Conservation (phyloP, 345 rosid genomes). For the Stellera chamaejasme region DNA sequence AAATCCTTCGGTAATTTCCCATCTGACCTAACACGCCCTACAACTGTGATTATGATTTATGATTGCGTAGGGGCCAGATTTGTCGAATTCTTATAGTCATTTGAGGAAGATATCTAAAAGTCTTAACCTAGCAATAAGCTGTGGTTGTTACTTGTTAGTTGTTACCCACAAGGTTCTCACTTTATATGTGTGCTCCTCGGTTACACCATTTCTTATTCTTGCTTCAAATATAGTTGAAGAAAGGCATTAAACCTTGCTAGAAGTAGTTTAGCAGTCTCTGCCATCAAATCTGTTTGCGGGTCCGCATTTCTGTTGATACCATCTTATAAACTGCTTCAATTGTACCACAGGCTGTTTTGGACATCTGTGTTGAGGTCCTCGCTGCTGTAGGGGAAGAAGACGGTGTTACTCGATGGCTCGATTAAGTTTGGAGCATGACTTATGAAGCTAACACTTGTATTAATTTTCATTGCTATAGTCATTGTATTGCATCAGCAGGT, state of each 20-base stretch:
- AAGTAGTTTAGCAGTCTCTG: neutral
- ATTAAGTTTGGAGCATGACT: constrained; percentile 29
- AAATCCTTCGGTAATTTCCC: constrained; percentile 52
- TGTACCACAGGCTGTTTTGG: constrained; percentile 68
- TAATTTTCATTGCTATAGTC: constrained; percentile 10
- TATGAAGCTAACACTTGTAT: constrained; percentile 2
- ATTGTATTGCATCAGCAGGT: constrained; percentile 26
- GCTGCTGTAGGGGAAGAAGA: constrained; percentile 78
- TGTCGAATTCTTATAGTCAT: neutral
- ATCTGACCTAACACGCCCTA: neutral
- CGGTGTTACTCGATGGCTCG: constrained; percentile 88
- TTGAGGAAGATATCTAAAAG: too few species aligned
- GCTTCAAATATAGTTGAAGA: neutral
- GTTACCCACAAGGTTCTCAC: neutral
- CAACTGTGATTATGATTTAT: neutral
- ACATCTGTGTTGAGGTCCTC: constrained; percentile 69
- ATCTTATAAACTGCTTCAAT: constrained; percentile 8
- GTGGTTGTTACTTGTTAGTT: too few species aligned
- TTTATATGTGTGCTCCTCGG: too few species aligned
- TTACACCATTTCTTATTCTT: neutral
- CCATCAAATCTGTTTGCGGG: neutral
- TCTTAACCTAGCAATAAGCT: neutral
- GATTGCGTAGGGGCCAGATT: neutral
- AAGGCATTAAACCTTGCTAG: neutral
- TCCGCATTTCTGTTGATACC: neutral